Conservation (phyloP, 192 early-diverging fungal genomes). For the Ambispora gerdemannii region DNA sequence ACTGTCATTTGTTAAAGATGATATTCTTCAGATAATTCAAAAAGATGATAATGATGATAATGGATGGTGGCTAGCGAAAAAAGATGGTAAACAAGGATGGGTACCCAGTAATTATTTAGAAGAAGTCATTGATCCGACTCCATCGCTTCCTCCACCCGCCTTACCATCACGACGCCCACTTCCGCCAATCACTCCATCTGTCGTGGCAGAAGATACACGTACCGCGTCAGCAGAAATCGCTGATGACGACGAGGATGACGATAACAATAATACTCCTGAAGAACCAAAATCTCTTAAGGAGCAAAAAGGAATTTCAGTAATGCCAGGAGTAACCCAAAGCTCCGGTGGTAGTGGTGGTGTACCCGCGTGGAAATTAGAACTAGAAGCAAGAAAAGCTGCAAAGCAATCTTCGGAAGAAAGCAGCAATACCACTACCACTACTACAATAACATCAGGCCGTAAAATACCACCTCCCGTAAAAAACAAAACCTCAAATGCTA, state of each 20-base stretch:
- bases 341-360: slow-evolving; percentile 43
- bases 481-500: not conserved
- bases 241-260: slow-evolving; percentile 42
- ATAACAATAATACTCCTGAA: slow-evolving; percentile 57
- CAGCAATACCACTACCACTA: not conserved
- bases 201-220: no score
- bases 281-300: slow-evolving; percentile 66
- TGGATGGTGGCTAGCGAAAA: slow-evolving; percentile 87
- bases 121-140: slow-evolving; percentile 56
- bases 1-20: slow-evolving; percentile 60
- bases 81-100: slow-evolving; percentile 57
- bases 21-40: slow-evolving; percentile 73
- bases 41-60: slow-evolving; percentile 81
- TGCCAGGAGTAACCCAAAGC: slow-evolving; percentile 30
- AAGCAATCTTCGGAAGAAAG: slow-evolving; percentile 30
- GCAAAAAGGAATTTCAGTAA: slow-evolving; percentile 41
- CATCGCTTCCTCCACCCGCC: slow-evolving; percentile 51
- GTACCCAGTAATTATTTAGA: slow-evolving; percentile 89
- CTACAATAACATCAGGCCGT: not conserved
- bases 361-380: slow-evolving; percentile 53
- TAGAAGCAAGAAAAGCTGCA: slow-evolving; percentile 58
- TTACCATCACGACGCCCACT: slow-evolving; percentile 28
- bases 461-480: not conserved
- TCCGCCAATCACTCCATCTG: no score
- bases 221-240: slow-evolving; percentile 38